Conservation (phyloP, 257 asterid species). For the Gentiana macrophylla region DNA sequence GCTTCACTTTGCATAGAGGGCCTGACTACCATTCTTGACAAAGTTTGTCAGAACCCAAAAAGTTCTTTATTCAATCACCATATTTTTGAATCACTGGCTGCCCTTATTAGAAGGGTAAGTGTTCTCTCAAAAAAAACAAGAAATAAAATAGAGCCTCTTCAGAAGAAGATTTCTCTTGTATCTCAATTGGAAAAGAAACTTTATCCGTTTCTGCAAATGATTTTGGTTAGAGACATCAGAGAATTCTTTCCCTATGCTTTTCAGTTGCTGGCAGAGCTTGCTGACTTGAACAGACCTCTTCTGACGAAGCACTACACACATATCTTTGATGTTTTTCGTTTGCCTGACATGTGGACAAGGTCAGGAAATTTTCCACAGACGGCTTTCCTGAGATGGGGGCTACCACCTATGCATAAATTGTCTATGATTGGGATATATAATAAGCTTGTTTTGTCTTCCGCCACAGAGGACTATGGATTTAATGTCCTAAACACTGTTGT, state of each 20-base stretch:
- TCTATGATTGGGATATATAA: conserved; percentile 64
- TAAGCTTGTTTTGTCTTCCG: conserved; percentile 50
- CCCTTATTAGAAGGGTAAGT: conserved; percentile 44
- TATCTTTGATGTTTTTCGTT: conserved; percentile 63
- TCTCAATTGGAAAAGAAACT: conserved; percentile 68
- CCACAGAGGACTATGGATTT: conserved; percentile 85
- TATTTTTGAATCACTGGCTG: conserved; percentile 79
- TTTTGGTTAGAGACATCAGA: conserved; percentile 54
- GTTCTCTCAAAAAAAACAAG: too few species aligned
- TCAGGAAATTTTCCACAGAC: conserved; percentile 62
- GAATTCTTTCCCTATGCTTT: conserved; percentile 93
- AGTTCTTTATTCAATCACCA: conserved; percentile 75
- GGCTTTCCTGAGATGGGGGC: conserved; percentile 62
- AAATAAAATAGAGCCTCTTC: too few species aligned
- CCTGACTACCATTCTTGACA: conserved; percentile 48
- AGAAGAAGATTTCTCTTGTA: conserved; percentile 56
- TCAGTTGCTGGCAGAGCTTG: conserved; percentile 92
- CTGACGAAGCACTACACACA: conserved; percentile 61
- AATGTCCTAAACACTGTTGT: conserved; percentile 89
- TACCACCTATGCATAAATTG: conserved; percentile 22
- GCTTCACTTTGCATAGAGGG: conserved; percentile 78
- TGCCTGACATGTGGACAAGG: conserved; percentile 78
- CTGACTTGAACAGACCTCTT: conserved; percentile 61
- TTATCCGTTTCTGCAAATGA: conserved; percentile 58
- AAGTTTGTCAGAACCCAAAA: conserved; percentile 83